Evolutionary conservation across 768 basidiomycete species (phyloP).

Genomic region (Tylopilus sp.): DNA sequence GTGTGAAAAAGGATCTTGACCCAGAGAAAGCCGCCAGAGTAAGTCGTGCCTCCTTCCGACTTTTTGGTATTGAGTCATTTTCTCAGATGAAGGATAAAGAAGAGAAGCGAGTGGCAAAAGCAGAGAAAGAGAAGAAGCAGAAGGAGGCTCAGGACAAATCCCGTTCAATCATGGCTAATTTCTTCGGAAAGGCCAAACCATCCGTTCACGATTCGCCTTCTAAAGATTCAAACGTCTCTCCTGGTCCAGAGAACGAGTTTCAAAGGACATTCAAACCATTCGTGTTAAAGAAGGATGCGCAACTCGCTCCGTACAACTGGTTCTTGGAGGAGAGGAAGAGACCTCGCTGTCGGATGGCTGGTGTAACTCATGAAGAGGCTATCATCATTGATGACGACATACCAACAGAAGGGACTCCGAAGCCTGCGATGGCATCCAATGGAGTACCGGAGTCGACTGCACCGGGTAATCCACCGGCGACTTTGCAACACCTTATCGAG

Average conservation of each 20-base stretch:
- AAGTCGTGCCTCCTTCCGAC: neutral
- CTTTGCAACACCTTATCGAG: slow-evolving; percentile 15
- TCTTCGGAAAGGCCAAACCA: slow-evolving; percentile 67
- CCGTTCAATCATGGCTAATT: slow-evolving; percentile 70
- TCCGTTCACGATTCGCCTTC: slow-evolving; percentile 19
- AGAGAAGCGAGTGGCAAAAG: slow-evolving; percentile 66
- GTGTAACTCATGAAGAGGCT: slow-evolving; percentile 37
- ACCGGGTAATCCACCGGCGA: neutral
- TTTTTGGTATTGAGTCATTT: slow-evolving; percentile 2
- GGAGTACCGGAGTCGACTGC: neutral
- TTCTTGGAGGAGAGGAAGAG: slow-evolving; percentile 41
- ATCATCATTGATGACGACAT: slow-evolving; percentile 56
- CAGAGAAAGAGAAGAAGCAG: slow-evolving; percentile 68
- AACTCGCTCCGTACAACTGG: slow-evolving; percentile 71
- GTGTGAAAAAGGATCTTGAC: slow-evolving; percentile 51
- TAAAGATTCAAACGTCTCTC: slow-evolving; percentile 27
- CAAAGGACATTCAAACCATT: slow-evolving; percentile 77
- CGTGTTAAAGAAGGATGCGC: slow-evolving; percentile 68
- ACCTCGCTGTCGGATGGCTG: slow-evolving; percentile 19
- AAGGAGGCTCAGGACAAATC: slow-evolving; percentile 71
- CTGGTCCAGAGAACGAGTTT: slow-evolving; percentile 54
- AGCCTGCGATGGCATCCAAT: slow-evolving; percentile 7
- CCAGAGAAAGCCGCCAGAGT: slow-evolving; percentile 46
- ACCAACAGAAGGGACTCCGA: slow-evolving; percentile 9
- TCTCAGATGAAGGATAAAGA: slow-evolving; percentile 63